A percentile compares a stretch with the other conserved stretches of the same genome.
These are phyloP conservation scores for Hippophae tibetana DNA, from an alignment of 306 rosid species.

Conservation along the genomic window DNA sequence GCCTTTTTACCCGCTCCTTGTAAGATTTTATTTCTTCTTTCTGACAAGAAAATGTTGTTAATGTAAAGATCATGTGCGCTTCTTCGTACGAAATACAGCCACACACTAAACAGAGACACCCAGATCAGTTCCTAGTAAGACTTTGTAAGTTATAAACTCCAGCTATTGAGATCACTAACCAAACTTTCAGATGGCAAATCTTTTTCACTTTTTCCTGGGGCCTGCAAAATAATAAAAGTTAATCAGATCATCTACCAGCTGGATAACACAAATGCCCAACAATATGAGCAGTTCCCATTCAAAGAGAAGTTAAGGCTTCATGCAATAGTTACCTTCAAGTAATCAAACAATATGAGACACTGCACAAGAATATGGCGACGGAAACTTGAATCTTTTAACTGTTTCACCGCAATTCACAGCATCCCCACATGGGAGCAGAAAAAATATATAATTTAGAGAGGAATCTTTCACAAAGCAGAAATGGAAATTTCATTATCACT, in stretches of 20 bases:
- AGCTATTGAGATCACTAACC: slow-evolving; percentile 39
- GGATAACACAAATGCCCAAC: slow-evolving; percentile 1
- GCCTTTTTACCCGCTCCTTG: slow-evolving; percentile 75
- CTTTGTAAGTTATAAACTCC: neutral
- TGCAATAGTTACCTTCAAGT: slow-evolving; percentile 55
- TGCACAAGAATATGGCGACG: slow-evolving; percentile 91
- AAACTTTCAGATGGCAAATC: slow-evolving; percentile 83
- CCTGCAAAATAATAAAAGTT: slow-evolving; percentile 39
- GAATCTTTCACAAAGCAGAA: slow-evolving; percentile 10
- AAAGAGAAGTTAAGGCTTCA: slow-evolving; percentile 1
- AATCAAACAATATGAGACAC: slow-evolving; percentile 89
- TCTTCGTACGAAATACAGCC: neutral
- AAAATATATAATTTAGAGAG: slow-evolving; percentile 6
- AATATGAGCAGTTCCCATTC: neutral
- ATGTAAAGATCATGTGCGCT: neutral
- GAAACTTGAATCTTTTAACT: slow-evolving; percentile 95
- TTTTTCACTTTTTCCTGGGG: slow-evolving; percentile 85
- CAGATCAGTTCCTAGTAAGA: neutral
- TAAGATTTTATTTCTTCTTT: slow-evolving; percentile 81
- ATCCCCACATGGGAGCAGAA: neutral
- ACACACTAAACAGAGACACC: neutral
- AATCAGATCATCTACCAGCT: slow-evolving; percentile 17
- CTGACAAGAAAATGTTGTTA: slow-evolving; percentile 29
- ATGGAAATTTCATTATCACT: slow-evolving; percentile 10
- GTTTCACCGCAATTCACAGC: slow-evolving; percentile 1